These are phyloP conservation scores for Pistacia vera DNA, from an alignment of 345 rosid genomes.

Conservation along the genomic window DNA sequence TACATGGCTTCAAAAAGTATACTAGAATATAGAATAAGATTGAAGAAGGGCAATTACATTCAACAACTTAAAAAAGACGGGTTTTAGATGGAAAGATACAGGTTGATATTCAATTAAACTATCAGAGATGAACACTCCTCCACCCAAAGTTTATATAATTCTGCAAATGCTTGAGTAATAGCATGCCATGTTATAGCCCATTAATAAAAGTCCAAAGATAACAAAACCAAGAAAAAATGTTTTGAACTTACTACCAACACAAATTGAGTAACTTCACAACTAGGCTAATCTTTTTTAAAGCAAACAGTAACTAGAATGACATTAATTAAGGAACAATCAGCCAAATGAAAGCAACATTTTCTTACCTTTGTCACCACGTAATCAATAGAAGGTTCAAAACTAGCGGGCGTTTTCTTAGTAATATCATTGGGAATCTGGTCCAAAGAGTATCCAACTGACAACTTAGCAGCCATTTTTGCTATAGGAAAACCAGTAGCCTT, in stretches of 20 bases:
- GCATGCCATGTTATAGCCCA: neutral
- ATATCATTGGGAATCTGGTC: constrained; percentile 99
- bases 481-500: constrained; percentile 99
- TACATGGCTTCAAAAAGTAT: neutral
- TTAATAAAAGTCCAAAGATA: neutral
- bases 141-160: neutral
- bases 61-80: neutral
- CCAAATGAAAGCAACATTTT: neutral
- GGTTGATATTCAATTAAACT: neutral
- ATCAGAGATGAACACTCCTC: neutral
- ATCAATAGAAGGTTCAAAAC: constrained; percentile 98
- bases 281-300: neutral
- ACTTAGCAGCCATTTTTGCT: constrained; percentile 98
- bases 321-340: neutral
- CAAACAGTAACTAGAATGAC: neutral
- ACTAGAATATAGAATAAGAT: neutral
- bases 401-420: constrained; percentile 96
- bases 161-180: neutral
- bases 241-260: neutral
- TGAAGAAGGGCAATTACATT: neutral
- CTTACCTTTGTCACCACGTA: constrained; percentile 95
- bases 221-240: neutral
- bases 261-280: neutral
- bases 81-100: neutral
- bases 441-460: constrained; percentile 88